These are phyloP conservation scores for Leptographium lundbergii DNA, from an alignment of 2,329 filamentous ascomycete species.

Conservation along the genomic window DNA sequence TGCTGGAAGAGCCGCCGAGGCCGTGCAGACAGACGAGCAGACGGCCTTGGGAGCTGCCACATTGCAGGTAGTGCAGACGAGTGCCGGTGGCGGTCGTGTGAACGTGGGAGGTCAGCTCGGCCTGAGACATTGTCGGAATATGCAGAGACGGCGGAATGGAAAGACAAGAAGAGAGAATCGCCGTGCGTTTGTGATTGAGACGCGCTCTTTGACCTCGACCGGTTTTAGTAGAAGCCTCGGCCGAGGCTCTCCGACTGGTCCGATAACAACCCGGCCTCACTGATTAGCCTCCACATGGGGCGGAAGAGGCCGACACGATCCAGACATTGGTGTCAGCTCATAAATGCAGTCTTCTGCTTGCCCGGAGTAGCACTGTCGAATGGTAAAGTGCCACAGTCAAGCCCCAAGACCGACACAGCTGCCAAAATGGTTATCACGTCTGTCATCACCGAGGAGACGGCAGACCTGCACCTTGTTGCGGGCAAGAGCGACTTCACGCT, in stretches of 20 bases:
- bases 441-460: constrained; percentile 12
- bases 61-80: constrained; percentile 16
- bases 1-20: constrained; percentile 15
- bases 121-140: background rate
- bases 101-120: constrained; percentile 3
- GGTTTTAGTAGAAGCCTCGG: background rate
- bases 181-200: background rate
- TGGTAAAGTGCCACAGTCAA: no score
- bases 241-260: background rate
- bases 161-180: background rate
- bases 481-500: constrained; percentile 11
- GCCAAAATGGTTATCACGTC: constrained; percentile 15
- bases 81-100: constrained; percentile 12
- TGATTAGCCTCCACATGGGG: background rate
- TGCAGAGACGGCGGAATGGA: background rate
- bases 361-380: no score
- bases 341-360: background rate
- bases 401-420: background rate
- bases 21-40: constrained; percentile 18
- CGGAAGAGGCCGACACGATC: background rate
- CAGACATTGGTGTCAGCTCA: background rate
- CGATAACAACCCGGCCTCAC: background rate
- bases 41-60: constrained; percentile 13
- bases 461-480: constrained; percentile 7
- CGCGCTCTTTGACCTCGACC: background rate